Evolutionary conservation across 495 filamentous ascomycete species (phyloP), one percentile per base, ranked within the genome.

Genomic region (Penicillium argentinense): DNA sequence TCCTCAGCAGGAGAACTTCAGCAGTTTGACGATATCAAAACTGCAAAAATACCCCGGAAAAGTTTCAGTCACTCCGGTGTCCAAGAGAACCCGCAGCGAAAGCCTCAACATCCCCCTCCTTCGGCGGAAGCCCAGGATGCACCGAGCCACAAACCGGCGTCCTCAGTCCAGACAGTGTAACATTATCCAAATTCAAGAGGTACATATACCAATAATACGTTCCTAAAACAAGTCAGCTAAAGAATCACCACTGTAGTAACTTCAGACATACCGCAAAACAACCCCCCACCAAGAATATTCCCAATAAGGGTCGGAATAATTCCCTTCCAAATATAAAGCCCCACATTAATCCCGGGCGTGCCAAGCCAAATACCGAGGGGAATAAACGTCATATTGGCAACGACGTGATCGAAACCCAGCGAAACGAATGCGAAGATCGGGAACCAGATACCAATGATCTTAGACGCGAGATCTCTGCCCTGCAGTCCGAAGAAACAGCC

Each of bases 321-420:
- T 16, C 73, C 76, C 53, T 86, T 83, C 80, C 79, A 85, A 54
- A 84, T 82, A 39, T 85, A 84, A 37, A 82, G 59, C 1, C 72
- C 69, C 6, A 79, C 69, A 1, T 64, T 68, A 18, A 85, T 65
- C 1, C 54, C 60, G 0, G 80, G 77, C 0, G 79, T 67, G 0
- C 63, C 67, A 1, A 78, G 50, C 61, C 72, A 84, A 21, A 85
- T 79, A 6, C 63, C 76, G 54, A 78, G 58, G 7, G 81, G 79
- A 26, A 84, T 76, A 53, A 83, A 82, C 26, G 80, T 82, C 79
- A 83, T 84, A 52, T 83, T 84, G 32, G 80, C 80, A 21, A 84
- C 77, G 33, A 83, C 80, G 61, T 84, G 81, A 28, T 84, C 80
- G 5, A 83, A 70, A 0, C 75, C 78, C 4, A 85, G 64, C 8